phyloP scores from a whole-genome alignment of 2,329 filamentous ascomycete species.

The Aspergillus pseudoviridinutans region DNA sequence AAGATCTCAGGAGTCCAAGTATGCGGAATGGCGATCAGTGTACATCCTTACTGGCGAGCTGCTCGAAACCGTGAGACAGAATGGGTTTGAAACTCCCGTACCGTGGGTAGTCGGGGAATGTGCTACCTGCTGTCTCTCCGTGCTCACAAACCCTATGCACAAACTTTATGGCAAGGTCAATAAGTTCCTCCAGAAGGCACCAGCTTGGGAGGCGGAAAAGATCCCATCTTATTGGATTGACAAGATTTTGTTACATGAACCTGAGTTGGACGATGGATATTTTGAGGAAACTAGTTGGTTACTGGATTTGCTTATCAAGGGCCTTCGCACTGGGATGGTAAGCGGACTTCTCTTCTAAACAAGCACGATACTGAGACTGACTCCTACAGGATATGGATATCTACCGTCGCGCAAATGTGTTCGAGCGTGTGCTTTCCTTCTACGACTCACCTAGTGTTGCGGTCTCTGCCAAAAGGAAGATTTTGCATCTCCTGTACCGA shows the following conservation, averaged over 20 bases:
- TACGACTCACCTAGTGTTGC: conserved; percentile 65
- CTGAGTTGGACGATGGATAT: conserved; percentile 68
- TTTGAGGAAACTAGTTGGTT: conserved; percentile 73
- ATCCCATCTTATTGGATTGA: conserved; percentile 60
- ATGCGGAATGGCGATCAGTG: conserved; percentile 71
- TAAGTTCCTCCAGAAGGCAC: conserved; percentile 72
- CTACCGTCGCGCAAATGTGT: conserved; percentile 57
- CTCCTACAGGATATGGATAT: conserved; percentile 43
- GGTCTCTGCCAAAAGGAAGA: conserved; percentile 56
- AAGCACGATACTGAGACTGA: conserved; percentile 13
- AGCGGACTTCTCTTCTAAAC: conserved; percentile 11
- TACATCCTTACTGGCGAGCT: conserved; percentile 78
- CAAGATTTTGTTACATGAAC: conserved; percentile 68
- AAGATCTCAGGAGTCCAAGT: conserved; percentile 55
- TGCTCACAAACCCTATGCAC: conserved; percentile 73
- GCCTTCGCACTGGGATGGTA: conserved; percentile 55
- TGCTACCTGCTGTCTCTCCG: conserved; percentile 63
- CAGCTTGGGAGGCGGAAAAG: conserved; percentile 63
- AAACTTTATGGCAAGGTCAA: conserved; percentile 84
- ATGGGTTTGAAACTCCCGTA: conserved; percentile 56
- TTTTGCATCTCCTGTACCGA: conserved; percentile 61
- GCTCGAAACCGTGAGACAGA: conserved; percentile 63
- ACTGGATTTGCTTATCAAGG: conserved; percentile 65
- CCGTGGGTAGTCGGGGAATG: conserved; percentile 75
- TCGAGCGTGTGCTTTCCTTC: conserved; percentile 70